A percentile compares a stretch with the other conserved stretches of the same genome.
phyloP scores from a whole-genome alignment of 2,329 filamentous ascomycete species.

The Ceratocystis ficicola region DNA sequence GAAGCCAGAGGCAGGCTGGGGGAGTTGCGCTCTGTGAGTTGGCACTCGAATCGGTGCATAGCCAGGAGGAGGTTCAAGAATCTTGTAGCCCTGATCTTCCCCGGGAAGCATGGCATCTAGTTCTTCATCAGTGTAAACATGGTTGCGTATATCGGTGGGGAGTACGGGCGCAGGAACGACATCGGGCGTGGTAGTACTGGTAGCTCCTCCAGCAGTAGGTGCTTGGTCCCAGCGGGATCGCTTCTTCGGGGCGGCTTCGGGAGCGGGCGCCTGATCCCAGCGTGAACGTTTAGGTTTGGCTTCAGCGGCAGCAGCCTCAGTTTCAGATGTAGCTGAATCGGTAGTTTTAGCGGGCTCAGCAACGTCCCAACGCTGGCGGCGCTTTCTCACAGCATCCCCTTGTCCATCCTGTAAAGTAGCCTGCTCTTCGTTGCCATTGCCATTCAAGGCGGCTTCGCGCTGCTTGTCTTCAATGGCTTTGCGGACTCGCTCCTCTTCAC shows the following conservation, averaged over 20 bases:
- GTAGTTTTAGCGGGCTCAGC: conserved; percentile 30
- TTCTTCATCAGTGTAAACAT: conserved; percentile 81
- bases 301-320: conserved; percentile 37
- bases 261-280: conserved; percentile 71
- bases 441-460: conserved; percentile 44
- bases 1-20: conserved; percentile 70
- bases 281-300: conserved; percentile 63
- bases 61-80: conserved; percentile 78
- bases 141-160: conserved; percentile 71
- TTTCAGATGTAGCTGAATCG: conserved; percentile 33
- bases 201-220: conserved; percentile 65
- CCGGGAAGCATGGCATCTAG: conserved; percentile 81
- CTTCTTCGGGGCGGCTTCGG: conserved; percentile 51
- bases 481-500: conserved; percentile 80
- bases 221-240: conserved; percentile 89
- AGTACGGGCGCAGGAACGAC: conserved; percentile 70
- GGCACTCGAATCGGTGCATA: conserved; percentile 75
- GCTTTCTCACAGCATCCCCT: conserved; percentile 65
- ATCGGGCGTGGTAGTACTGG: conserved; percentile 51
- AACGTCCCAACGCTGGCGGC: conserved; percentile 94
- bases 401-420: conserved; percentile 63
- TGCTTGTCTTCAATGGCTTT: conserved; percentile 66
- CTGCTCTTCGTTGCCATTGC: conserved; percentile 41
- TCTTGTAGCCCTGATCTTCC: conserved; percentile 82
- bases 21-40: conserved; percentile 51